Evolutionary conservation across 768 basidiomycete genomes (phyloP).

Genomic region (Leccinum disarticulatum): DNA sequence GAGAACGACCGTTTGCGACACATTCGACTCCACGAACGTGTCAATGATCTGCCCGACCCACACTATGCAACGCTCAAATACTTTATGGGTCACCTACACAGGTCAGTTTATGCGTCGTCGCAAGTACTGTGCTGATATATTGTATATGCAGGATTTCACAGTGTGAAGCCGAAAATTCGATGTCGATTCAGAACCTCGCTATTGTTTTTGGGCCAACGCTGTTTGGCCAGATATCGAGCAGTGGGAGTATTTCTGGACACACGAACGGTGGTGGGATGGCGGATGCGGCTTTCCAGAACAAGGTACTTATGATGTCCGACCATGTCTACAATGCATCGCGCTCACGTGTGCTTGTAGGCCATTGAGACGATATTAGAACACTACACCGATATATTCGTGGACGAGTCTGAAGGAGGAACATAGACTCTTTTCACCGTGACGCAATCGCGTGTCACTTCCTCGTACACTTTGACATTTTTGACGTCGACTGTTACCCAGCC

Average conservation of each 20-base stretch:
- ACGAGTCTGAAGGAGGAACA: constrained; percentile 60
- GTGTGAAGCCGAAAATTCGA: constrained; percentile 78
- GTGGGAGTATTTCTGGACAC: constrained; percentile 44
- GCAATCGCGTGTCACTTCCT: background rate
- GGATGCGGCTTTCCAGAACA: constrained; percentile 71
- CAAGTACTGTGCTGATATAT: constrained; percentile 9
- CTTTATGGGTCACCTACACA: constrained; percentile 91
- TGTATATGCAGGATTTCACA: constrained; percentile 63
- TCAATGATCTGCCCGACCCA: constrained; percentile 97
- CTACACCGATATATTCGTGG: constrained; percentile 95
- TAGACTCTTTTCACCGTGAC: constrained; percentile 13
- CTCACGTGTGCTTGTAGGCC: constrained; percentile 50
- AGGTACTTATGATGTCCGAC: constrained; percentile 38
- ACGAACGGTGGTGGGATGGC: constrained; percentile 57
- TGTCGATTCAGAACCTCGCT: constrained; percentile 90
- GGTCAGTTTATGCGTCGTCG: constrained; percentile 44
- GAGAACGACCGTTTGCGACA: constrained; percentile 95
- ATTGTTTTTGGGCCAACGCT: constrained; percentile 99
- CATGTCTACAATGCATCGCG: background rate
- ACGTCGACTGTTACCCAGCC: constrained; percentile 24
- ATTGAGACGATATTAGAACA: constrained; percentile 94
- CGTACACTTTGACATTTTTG: background rate
- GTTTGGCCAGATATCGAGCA: constrained; percentile 66
- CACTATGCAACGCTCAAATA: constrained; percentile 97
- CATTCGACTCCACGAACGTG: constrained; percentile 93